Conservation (phyloP, 1,284 basidiomycete species). For the Austroboletus niveus region DNA sequence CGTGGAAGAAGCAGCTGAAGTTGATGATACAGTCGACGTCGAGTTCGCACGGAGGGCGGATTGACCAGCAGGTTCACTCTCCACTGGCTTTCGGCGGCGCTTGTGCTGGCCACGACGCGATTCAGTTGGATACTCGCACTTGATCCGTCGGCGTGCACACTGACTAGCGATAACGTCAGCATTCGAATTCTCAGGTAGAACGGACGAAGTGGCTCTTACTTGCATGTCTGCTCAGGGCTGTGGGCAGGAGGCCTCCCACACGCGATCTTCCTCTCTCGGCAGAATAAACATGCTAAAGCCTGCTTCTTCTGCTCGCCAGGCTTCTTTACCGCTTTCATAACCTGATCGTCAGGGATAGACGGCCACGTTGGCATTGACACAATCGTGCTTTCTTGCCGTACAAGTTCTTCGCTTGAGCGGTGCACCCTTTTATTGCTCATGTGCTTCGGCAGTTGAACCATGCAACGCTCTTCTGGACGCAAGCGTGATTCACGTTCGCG, state of each 20-base stretch:
- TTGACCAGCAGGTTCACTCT: slow-evolving; percentile 26
- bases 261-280: slow-evolving; percentile 39
- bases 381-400: slow-evolving; percentile 30
- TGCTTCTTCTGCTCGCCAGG: slow-evolving; percentile 39
- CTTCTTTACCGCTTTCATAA: slow-evolving; percentile 35
- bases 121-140: slow-evolving; percentile 51
- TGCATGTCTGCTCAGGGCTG: slow-evolving; percentile 37
- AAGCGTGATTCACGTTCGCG: slow-evolving; percentile 19
- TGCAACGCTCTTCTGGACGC: slow-evolving; percentile 26
- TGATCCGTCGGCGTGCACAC: slow-evolving; percentile 45
- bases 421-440: slow-evolving; percentile 31
- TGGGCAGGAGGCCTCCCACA: slow-evolving; percentile 37
- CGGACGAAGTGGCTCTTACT: slow-evolving; percentile 21
- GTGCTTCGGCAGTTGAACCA: slow-evolving; percentile 21
- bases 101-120: slow-evolving; percentile 53
- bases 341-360: slow-evolving; percentile 35
- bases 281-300: slow-evolving; percentile 39
- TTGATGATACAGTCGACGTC: slow-evolving; percentile 18
- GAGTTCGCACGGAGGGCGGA: slow-evolving; percentile 24
- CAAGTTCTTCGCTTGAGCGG: slow-evolving; percentile 29
- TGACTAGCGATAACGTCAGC: slow-evolving; percentile 39
- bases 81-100: slow-evolving; percentile 35
- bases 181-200: slow-evolving; percentile 8
- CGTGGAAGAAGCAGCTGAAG: slow-evolving; percentile 14
- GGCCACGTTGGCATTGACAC: slow-evolving; percentile 32